Percentiles rank a stretch among this genome's conserved stretches.
Evolutionary conservation across 2,329 filamentous ascomycete species (phyloP).

Genomic region (Aspergillus fijiensis): DNA sequence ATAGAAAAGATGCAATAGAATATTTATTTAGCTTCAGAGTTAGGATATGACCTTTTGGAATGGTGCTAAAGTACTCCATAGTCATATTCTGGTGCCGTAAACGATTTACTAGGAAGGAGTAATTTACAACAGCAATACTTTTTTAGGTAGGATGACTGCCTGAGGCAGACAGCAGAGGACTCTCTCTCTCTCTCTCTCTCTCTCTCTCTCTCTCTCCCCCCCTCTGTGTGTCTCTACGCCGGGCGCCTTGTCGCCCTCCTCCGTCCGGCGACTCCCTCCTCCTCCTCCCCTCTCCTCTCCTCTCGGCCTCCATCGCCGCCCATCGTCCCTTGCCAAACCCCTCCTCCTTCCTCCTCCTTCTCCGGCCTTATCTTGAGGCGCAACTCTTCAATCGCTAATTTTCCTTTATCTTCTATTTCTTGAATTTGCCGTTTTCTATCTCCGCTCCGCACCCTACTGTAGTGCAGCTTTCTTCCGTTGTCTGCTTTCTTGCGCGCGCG

Average conservation of each 20-base stretch:
- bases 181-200: background rate
- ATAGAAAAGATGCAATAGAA: too few species aligned
- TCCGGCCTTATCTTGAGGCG: slow-evolving; percentile 6
- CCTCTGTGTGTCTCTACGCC: background rate
- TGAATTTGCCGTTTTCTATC: background rate
- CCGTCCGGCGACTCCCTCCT: slow-evolving; percentile 6
- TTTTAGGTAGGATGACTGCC: background rate
- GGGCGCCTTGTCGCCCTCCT: slow-evolving; percentile 2
- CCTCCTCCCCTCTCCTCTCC: slow-evolving; percentile 12
- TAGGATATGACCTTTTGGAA: too few species aligned
- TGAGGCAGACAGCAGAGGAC: slow-evolving; percentile 11
- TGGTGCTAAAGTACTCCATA: too few species aligned
- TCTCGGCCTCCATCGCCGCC: slow-evolving; percentile 2
- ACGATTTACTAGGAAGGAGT: slow-evolving; percentile 9
- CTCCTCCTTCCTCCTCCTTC: slow-evolving; percentile 9
- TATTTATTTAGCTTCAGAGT: too few species aligned
- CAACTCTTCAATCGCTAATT: slow-evolving; percentile 2
- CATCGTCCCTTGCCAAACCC: slow-evolving; percentile 11
- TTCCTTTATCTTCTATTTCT: background rate
- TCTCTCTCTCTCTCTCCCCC: background rate
- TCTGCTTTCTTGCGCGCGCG: slow-evolving; percentile 21
- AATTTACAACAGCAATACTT: too few species aligned
- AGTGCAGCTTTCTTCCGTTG: slow-evolving; percentile 16
- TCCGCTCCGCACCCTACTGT: slow-evolving; percentile 15
- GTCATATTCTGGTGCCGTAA: slow-evolving; percentile 16